Conservation (phyloP, 495 filamentous ascomycete genomes). For the Astrothelium subdiscretum region DNA sequence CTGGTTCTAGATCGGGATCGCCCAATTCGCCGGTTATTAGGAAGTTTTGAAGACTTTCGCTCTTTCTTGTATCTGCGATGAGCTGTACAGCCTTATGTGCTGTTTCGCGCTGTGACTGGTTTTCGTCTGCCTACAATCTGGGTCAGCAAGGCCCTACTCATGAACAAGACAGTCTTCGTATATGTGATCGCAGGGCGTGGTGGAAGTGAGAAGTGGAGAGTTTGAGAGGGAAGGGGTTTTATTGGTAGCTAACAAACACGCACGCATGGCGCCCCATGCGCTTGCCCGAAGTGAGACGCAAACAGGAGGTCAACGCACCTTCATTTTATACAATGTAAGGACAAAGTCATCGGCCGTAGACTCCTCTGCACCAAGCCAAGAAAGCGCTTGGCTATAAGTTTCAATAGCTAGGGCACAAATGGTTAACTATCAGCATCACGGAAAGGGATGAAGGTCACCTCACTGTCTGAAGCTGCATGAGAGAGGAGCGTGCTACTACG, state of each 20-base stretch:
- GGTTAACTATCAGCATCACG: neutral
- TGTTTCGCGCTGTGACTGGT: slow-evolving; percentile 34
- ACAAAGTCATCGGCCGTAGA: slow-evolving; percentile 49
- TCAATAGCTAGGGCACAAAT: slow-evolving; percentile 33
- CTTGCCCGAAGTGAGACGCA: neutral
- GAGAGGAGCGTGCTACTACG: slow-evolving; percentile 42
- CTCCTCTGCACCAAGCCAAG: slow-evolving; percentile 41
- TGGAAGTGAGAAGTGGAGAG: neutral
- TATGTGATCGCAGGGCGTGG: neutral
- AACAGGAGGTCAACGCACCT: slow-evolving; percentile 31
- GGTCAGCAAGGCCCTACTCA: neutral
- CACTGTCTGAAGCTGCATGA: slow-evolving; percentile 44
- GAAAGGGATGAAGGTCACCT: slow-evolving; percentile 7
- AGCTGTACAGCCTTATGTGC: slow-evolving; percentile 44
- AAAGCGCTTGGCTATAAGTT: slow-evolving; percentile 48
- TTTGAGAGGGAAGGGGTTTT: neutral
- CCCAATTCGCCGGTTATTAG: slow-evolving; percentile 43
- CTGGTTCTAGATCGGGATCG: slow-evolving; percentile 44
- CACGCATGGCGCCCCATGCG: neutral
- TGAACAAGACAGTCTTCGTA: neutral
- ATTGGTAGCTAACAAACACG: neutral
- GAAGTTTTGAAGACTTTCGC: slow-evolving; percentile 40
- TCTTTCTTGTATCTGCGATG: slow-evolving; percentile 46
- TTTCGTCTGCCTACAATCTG: slow-evolving; percentile 31
- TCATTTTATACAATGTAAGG: slow-evolving; percentile 44